Evolutionary conservation across 1,284 basidiomycete genomes (phyloP), one percentile per base, ranked within the genome.

Genomic region (Anthracocystis walkeri): DNA sequence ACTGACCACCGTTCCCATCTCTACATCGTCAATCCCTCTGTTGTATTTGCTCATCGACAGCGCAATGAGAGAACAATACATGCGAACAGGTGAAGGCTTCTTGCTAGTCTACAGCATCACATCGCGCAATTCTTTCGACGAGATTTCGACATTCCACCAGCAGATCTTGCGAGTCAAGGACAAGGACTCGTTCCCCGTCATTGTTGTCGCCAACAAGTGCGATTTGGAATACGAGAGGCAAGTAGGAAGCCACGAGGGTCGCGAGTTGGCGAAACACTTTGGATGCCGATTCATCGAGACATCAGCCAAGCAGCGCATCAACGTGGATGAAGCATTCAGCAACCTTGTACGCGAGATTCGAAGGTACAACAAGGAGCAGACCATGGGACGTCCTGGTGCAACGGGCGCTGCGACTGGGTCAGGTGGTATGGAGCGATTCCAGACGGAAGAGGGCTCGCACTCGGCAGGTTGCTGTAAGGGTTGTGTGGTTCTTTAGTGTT

Each of bases 71-170:
- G 95, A 97, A 86, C 95, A 97, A 83, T 97, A 97, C 88, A 97
- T 95, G 94, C 91, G 94, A 58, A 93, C 93, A 27, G 97, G 97
- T 69, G 97, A 99, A 87, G 97, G 97, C 4, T 99, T 97, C 89
- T 90, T 99, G 53, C 91, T 99, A 71, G 97, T 99, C 68, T 99
- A 99, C 87, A 96, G 94, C 70, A 99, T 99, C 87, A 98, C 96
- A 18, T 97, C 95, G 48, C 91, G 96, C 78, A 95, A 94, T 87
- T 97, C 95, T 48, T 99, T 98, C 84, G 95, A 98, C 87, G 93
- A 95, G 35, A 96, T 97, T 83, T 92, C 90, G 86, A 95, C 93
- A 1, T 98, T 99, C 90, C 94, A 98, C 86, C 95, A 97, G 86
- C 96, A 99, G 86, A 98, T 85, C 56, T 65, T 86, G 29, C 78